Percentiles rank a stretch among this genome's conserved stretches.
Conservation (phyloP, 1,284 basidiomycete genomes). For the Pseudomicrostroma phylloplanum region DNA sequence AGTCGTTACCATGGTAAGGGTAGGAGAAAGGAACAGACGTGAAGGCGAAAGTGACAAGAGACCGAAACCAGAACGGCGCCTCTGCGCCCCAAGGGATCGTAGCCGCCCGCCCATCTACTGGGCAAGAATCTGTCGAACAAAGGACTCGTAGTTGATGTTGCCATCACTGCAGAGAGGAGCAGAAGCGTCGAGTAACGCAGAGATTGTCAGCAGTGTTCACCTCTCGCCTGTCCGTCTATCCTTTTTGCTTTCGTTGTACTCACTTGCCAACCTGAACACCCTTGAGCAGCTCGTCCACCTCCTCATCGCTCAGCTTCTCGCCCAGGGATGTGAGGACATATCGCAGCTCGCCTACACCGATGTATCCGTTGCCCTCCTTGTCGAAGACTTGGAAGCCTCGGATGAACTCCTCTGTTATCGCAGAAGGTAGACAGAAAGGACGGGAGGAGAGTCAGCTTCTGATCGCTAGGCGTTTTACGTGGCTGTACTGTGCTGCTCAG, state of each 20-base stretch:
- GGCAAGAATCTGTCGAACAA: constrained; percentile 77
- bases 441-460: background rate
- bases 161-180: constrained; percentile 65
- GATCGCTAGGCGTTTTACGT: background rate
- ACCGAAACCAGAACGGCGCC: no score
- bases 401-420: constrained; percentile 83
- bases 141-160: constrained; percentile 94
- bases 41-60: no score
- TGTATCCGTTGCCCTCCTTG: constrained; percentile 94
- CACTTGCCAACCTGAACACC: constrained; percentile 80
- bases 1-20: no score
- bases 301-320: constrained; percentile 95
- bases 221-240: background rate
- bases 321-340: constrained; percentile 93
- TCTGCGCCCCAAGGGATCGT: no score
- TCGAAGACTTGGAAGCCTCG: constrained; percentile 99
- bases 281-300: constrained; percentile 95
- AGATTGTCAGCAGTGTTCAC: background rate
- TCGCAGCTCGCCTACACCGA: constrained; percentile 81
- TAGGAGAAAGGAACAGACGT: no score
- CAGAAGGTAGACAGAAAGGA: background rate
- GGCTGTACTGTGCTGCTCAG: background rate
- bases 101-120: constrained; percentile 26
- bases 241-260: constrained; percentile 50
- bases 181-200: background rate